Conservation (phyloP, 257 asterid genomes). For the Forsythia viridissima region DNA sequence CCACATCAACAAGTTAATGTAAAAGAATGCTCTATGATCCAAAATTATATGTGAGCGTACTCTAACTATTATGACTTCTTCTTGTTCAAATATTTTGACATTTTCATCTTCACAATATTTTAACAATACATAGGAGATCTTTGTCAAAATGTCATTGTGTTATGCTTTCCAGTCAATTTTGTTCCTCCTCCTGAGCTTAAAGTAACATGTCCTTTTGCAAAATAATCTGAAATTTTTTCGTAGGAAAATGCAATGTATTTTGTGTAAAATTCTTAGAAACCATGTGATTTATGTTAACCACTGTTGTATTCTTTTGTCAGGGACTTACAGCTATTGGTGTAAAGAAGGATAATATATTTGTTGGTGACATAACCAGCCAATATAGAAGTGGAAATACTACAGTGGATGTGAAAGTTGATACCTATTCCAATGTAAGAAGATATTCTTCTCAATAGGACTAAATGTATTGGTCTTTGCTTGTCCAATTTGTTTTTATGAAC, state of each 20-base stretch:
- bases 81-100: background rate
- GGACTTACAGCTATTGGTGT: conserved; percentile 80
- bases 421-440: conserved; percentile 70
- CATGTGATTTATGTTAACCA: conserved; percentile 5
- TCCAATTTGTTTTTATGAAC: background rate
- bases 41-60: background rate
- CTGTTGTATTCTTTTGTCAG: conserved; percentile 37
- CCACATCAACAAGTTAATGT: background rate
- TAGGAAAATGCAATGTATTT: conserved; percentile 2
- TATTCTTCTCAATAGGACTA: background rate
- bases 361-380: conserved; percentile 74
- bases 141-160: background rate
- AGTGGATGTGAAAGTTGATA: conserved; percentile 80
- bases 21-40: background rate
- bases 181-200: background rate
- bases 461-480: background rate
- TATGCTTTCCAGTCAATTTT: background rate
- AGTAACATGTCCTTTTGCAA: background rate
- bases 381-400: conserved; percentile 63
- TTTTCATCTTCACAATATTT: background rate
- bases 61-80: background rate
- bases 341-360: conserved; percentile 67
- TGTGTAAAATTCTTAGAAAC: background rate
- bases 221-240: background rate
- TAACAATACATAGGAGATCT: background rate